Evolutionary conservation across 768 basidiomycete species (phyloP).

Genomic region (Clitopilus passeckerianus): DNA sequence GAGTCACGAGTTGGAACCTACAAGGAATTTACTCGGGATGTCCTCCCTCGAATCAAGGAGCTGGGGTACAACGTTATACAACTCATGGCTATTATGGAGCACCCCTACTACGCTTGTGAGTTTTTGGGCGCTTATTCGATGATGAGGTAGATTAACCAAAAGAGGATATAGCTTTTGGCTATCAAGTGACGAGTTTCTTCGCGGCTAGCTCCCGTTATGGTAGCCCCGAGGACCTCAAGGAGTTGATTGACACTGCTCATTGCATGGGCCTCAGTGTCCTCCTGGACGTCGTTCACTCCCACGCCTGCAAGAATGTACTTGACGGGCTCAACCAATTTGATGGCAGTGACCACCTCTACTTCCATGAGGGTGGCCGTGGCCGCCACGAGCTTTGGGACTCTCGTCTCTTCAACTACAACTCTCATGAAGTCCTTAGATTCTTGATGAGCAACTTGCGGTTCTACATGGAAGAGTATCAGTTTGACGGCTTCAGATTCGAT

Average conservation of each 20-base stretch:
- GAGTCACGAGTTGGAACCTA: constrained; percentile 90
- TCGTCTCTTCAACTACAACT: constrained; percentile 93
- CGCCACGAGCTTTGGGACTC: constrained; percentile 98
- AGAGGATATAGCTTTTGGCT: constrained; percentile 79
- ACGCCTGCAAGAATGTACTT: constrained; percentile 95
- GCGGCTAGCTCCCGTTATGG: constrained; percentile 96
- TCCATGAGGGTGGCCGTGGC: constrained; percentile 90
- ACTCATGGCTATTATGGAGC: constrained; percentile 98
- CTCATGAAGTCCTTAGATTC: constrained; percentile 93
- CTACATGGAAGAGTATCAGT: constrained; percentile 92
- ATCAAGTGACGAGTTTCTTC: constrained; percentile 97
- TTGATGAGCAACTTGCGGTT: constrained; percentile 91
- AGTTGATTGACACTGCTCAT: constrained; percentile 93
- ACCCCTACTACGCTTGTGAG: constrained; percentile 96
- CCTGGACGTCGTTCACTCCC: constrained; percentile 95
- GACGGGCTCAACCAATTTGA: constrained; percentile 97
- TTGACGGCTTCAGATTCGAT: constrained; percentile 98
- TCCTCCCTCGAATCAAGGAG: constrained; percentile 83
- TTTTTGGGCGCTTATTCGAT: constrained; percentile 7
- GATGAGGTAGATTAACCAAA: constrained; percentile 5
- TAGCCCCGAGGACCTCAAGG: constrained; percentile 91
- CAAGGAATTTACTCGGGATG: constrained; percentile 86
- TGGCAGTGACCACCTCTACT: constrained; percentile 96
- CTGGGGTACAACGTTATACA: constrained; percentile 97
- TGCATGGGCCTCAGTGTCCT: constrained; percentile 89